Conservation (phyloP, 371 early-diverging fungal species). For the Zopfochytrium polystomum region DNA sequence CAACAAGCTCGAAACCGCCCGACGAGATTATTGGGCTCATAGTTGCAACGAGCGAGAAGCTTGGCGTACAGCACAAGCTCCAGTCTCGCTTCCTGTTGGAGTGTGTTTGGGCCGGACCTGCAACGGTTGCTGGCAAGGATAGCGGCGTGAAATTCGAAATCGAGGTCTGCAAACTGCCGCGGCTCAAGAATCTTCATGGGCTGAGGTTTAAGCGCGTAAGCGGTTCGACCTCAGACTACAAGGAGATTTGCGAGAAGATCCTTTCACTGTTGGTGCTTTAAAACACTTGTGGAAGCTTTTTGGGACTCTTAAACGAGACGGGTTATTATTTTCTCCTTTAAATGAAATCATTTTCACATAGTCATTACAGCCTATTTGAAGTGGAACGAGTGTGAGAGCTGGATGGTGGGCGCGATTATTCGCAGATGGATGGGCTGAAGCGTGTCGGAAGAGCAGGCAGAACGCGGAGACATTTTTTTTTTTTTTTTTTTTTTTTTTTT, state of each 20-base stretch:
- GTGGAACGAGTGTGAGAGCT: too few species aligned
- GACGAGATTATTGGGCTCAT: constrained; percentile 53
- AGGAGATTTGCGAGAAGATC: constrained; percentile 55
- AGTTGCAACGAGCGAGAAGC: constrained; percentile 34
- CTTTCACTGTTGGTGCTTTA: constrained; percentile 34
- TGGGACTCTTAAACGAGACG: too few species aligned
- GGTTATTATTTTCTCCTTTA: constrained; percentile 1
- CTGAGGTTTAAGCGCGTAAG: constrained; percentile 53
- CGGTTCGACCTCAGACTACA: constrained; percentile 51
- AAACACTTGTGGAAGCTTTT: too few species aligned
- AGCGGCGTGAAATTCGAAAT: constrained; percentile 51
- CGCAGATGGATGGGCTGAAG: too few species aligned
- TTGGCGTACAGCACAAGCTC: constrained; percentile 33
- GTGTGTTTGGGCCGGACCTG: constrained; percentile 32
- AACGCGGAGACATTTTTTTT: too few species aligned
- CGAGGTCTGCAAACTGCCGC: constrained; percentile 55
- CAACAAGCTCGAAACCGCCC: constrained; percentile 58
- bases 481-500: too few species aligned
- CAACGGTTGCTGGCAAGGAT: constrained; percentile 37
- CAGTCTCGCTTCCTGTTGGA: constrained; percentile 47
- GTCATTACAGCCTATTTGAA: too few species aligned
- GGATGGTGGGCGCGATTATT: too few species aligned
- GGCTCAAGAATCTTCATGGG: constrained; percentile 58
- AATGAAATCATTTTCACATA: too few species aligned
- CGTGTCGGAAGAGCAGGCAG: too few species aligned